phyloP scores from a whole-genome alignment of 176 grass and related monocot species.

The Guadua angustifolia region DNA sequence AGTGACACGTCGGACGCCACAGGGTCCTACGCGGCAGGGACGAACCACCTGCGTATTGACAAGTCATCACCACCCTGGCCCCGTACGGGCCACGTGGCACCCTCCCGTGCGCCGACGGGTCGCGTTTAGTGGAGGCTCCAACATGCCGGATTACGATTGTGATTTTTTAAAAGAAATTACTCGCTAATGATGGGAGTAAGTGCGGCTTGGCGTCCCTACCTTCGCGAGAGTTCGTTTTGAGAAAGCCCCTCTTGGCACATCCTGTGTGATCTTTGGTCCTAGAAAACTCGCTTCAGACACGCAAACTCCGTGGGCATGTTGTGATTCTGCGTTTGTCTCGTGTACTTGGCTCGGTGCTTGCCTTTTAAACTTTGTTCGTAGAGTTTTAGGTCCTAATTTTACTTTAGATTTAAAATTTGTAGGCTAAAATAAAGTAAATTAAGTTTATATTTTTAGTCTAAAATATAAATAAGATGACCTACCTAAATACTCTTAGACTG shows the following conservation, averaged over 20 bases:
- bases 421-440: too few species aligned
- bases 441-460: too few species aligned
- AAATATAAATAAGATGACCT: too few species aligned
- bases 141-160: slow-evolving; percentile 29
- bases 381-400: too few species aligned
- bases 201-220: slow-evolving; percentile 40
- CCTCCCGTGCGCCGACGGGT: not conserved
- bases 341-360: not conserved
- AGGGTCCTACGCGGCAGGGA: not conserved
- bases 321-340: not conserved
- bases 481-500: too few species aligned
- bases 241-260: not conserved
- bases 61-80: slow-evolving; percentile 43
- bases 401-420: too few species aligned
- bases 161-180: not conserved
- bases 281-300: slow-evolving; percentile 35
- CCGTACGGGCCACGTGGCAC: slow-evolving; percentile 11
- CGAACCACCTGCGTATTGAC: slow-evolving; percentile 47
- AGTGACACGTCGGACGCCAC: slow-evolving; percentile 49
- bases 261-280: not conserved
- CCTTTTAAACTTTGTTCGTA: too few species aligned
- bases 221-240: too few species aligned
- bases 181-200: slow-evolving; percentile 50
- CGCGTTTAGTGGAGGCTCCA: slow-evolving; percentile 67
- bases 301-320: slow-evolving; percentile 24